Base-by-base conservation (phyloP, 805 yeast genomes). In the Candida parachauliodes region DNA sequence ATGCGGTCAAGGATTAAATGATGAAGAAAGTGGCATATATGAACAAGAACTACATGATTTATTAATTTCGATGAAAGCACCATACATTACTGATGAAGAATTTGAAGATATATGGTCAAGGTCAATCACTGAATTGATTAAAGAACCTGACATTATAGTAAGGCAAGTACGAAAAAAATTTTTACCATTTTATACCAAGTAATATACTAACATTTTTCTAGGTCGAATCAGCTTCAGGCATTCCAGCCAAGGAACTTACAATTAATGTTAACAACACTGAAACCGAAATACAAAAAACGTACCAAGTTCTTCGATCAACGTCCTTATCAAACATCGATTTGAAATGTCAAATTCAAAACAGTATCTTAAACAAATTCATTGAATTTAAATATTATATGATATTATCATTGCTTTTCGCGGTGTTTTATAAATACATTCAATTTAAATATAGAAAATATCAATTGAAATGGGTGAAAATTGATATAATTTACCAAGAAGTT, bases 41-140 rank as follows among this genome's bases (percentile, higher is more conserved):
- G 57, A 68, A 30, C 57, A 50, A 2, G 83, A 77, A 32, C 57
- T 81, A 24, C 77, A 76, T 48, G 72, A 74, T 33, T 65, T 78
- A 33, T 70, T 81, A 43, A 55, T 66, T 33, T 47, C 60, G 17
- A 57, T 68, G 59, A 67, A 68, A 45, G 76, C 74, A 7, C 70
- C 70, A 2, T 65, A 67, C 36, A 72, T 72, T 39, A 58, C 72
- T 1, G 75, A 69, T 38, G 79, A 77, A 24, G 93, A 86, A 45
- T 85, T 83, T 55, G 82, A 83, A 47, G 83, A 77, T 41, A 68
- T 84, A 42, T 88, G 95, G 95, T 52, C 54, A 18, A 74, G 77
- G 48, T 81, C 81, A n/a, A 52, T 79, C 2, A 55, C 65, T 24
- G 81, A 79, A 49, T 69, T 87, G 45, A 76, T 77, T 44, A 70